A percentile compares a stretch with the other conserved stretches of the same genome.
Conservation (phyloP, 108 stramenopile species). For the Cyclotella cryptica region DNA sequence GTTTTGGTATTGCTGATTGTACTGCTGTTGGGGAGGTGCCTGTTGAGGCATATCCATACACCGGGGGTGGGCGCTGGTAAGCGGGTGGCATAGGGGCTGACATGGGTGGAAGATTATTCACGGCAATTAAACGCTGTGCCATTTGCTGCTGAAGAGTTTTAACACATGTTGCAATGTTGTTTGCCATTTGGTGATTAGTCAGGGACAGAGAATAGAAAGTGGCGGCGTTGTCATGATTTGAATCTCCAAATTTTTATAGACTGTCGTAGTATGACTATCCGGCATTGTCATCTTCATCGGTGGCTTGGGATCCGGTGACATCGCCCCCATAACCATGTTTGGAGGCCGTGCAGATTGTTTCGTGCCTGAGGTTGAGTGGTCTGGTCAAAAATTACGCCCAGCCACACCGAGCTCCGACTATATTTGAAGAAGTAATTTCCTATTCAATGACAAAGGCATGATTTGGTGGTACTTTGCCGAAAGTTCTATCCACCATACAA, state of each 20-base stretch:
- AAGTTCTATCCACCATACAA: too few relatives aligned
- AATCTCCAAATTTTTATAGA: neutral
- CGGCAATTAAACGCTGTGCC: neutral
- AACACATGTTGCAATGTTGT: neutral
- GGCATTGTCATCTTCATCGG: neutral
- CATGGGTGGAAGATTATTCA: too few relatives aligned
- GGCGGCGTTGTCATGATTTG: neutral
- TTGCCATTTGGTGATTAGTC: neutral
- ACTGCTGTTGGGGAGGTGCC: too few relatives aligned
- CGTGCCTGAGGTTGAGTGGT: neutral
- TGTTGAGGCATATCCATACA: too few relatives aligned
- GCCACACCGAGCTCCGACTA: too few relatives aligned
- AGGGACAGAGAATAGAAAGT: neutral
- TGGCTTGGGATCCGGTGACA: neutral
- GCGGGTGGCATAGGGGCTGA: too few relatives aligned
- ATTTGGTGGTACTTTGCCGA: too few relatives aligned
- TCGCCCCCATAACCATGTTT: conserved; percentile 20
- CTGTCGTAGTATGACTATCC: neutral
- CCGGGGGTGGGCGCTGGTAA: too few relatives aligned
- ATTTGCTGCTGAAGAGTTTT: neutral
- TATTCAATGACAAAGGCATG: too few relatives aligned
- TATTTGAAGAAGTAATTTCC: too few relatives aligned
- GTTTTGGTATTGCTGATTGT: too few relatives aligned
- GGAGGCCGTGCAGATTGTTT: neutral
- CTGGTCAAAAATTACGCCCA: neutral